Base-by-base conservation (phyloP, 2,329 filamentous ascomycete species). In the Aspergillus costaricaensis region DNA sequence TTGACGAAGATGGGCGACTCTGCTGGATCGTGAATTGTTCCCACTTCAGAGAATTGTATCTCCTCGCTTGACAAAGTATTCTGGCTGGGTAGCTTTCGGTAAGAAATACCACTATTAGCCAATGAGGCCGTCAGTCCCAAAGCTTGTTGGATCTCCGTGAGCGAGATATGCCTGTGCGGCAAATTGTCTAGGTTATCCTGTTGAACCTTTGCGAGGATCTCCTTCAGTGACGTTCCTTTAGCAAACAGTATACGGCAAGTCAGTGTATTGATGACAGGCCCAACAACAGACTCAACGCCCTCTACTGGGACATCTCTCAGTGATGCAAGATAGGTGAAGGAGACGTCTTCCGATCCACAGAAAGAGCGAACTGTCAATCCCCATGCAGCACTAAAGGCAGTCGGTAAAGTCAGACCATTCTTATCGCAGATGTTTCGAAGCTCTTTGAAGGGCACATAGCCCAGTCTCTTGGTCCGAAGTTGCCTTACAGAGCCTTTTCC, bases 311-410 rank as follows among this genome's bases (percentile, higher is more conserved):
- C 68, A 53, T 81, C 79, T 58, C 80, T 67, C 14, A 79, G 72
- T 1, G 74, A 77, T 6, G 74, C 65, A 52, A 81, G 74, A 62
- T 81, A 82, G 10, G 78, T 79, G 63, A 83, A 83, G 17, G 74
- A 79, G 0, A 92, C 83, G 14, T 97, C 84, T 17, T 95, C 78
- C 0, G 92, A 92, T 7, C 91, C 81, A 0, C 86, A 86, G 65
- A 83, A 76, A 32, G 79, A 79, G 17, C 84, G 82, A 1, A 96
- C 76, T 0, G 87, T 86, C 1, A 85, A 81, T 0, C 87, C 77
- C 89, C 93, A 96, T 2, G 88, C 81, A 3, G 90, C 88, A 73
- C 96, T 90, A 2, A 93, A 79, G 0, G 78, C 76, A 59, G 82
- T 83, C 2, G 82, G 78, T 2, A 83, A 58, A 0, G 82, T 85